phyloP scores from a whole-genome alignment of 1,284 basidiomycete genomes.

The Neolentinus lepideus region DNA sequence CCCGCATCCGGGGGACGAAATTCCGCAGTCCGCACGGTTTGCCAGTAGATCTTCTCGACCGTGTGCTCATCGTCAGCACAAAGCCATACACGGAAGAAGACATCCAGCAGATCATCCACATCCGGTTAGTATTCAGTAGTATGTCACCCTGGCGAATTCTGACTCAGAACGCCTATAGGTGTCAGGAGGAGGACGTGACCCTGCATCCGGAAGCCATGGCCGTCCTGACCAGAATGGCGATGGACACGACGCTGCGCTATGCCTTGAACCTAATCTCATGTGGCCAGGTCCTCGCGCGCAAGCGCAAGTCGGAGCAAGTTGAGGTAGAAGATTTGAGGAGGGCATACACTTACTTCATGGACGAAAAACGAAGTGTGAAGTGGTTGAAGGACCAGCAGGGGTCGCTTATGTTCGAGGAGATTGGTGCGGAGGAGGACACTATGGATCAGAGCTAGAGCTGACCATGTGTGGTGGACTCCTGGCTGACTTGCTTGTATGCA shows the following conservation, averaged over 20 bases:
- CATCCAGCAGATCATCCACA: conserved; percentile 87
- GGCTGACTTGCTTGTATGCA: background rate
- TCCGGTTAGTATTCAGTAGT: conserved; percentile 50
- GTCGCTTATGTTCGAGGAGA: conserved; percentile 65
- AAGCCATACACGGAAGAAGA: conserved; percentile 84
- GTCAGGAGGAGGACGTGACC: conserved; percentile 95
- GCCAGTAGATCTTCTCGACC: conserved; percentile 90
- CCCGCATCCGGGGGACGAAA: conserved; percentile 92
- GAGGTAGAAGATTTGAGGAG: conserved; percentile 80
- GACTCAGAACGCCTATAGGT: conserved; percentile 36
- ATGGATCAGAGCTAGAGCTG: conserved; percentile 24
- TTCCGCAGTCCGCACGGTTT: conserved; percentile 93
- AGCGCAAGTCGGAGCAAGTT: conserved; percentile 72
- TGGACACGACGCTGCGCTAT: conserved; percentile 84
- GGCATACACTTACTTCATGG: conserved; percentile 89
- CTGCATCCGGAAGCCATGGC: conserved; percentile 69
- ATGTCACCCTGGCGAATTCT: too few relatives aligned
- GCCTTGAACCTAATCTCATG: conserved; percentile 91
- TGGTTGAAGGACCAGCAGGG: conserved; percentile 89
- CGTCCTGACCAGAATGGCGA: conserved; percentile 81
- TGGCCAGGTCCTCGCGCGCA: conserved; percentile 75
- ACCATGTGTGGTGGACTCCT: background rate
- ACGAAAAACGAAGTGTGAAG: conserved; percentile 91
- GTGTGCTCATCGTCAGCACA: conserved; percentile 93
- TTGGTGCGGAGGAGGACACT: conserved; percentile 25